A percentile compares a stretch with the other conserved stretches of the same genome.
phyloP scores from a whole-genome alignment of 306 rosid genomes.

The Trifolium pratense region DNA sequence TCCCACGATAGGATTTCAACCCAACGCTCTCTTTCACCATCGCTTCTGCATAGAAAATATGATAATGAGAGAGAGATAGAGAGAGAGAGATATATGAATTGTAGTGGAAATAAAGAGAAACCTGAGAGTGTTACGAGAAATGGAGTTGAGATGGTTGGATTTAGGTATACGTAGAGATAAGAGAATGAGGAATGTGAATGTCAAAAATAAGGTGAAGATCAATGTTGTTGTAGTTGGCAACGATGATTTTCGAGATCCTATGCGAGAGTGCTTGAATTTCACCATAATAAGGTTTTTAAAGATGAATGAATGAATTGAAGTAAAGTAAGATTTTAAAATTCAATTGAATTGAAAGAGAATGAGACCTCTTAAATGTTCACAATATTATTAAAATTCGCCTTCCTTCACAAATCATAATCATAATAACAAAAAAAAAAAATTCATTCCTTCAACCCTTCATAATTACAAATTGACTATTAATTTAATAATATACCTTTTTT shows the following conservation, averaged over 20 bases:
- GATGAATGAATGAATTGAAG: not conserved
- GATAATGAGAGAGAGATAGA: not conserved
- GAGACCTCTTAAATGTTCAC: not conserved
- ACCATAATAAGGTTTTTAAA: slow-evolving; percentile 44
- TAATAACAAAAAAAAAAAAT: too few relatives aligned
- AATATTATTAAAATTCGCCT: too few relatives aligned
- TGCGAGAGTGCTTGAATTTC: slow-evolving; percentile 56
- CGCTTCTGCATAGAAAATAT: slow-evolving; percentile 37
- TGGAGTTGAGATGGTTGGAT: slow-evolving; percentile 70
- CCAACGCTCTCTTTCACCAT: slow-evolving; percentile 55
- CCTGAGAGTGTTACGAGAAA: slow-evolving; percentile 53
- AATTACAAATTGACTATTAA: too few relatives aligned
- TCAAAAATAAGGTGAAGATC: slow-evolving; percentile 53
- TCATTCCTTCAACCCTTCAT: too few relatives aligned
- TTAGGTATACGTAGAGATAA: slow-evolving; percentile 65
- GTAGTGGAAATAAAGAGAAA: not conserved
- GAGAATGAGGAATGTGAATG: slow-evolving; percentile 61
- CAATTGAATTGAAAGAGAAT: not conserved
- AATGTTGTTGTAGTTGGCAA: slow-evolving; percentile 41
- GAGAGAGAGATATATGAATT: not conserved
- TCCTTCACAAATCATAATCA: too few relatives aligned
- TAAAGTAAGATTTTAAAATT: not conserved
- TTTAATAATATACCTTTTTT: too few relatives aligned
- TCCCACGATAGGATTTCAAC: slow-evolving; percentile 88
- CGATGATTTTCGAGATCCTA: slow-evolving; percentile 57